These are phyloP conservation scores for Gossypium schwendimanii DNA, from an alignment of 441 rosid species.

Conservation along the genomic window DNA sequence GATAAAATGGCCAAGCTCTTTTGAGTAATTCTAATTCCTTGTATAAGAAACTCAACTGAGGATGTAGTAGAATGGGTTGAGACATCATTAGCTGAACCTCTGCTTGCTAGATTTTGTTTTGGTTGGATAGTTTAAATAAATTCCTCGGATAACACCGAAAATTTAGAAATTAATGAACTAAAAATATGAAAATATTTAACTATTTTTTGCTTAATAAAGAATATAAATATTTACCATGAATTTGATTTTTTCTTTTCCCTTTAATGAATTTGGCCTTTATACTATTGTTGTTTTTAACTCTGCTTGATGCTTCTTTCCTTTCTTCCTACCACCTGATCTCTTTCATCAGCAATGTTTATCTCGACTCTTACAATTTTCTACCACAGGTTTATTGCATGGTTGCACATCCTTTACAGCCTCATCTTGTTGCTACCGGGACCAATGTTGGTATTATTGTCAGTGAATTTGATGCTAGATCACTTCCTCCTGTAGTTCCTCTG, in stretches of 20 bases:
- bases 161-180: not conserved
- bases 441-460: slow-evolving; percentile 87
- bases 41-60: not conserved
- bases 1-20: not conserved
- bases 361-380: slow-evolving; percentile 22
- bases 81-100: slow-evolving; percentile 2
- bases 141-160: not conserved
- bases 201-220: not conserved
- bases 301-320: slow-evolving; percentile 3
- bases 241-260: not conserved
- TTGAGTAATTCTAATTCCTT: slow-evolving; percentile 1
- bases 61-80: not conserved
- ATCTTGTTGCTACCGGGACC: slow-evolving; percentile 95
- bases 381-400: slow-evolving; percentile 95
- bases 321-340: not conserved
- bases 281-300: not conserved
- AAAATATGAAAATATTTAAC: not conserved
- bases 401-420: slow-evolving; percentile 96
- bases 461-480: slow-evolving; percentile 89
- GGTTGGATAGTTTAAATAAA: not conserved
- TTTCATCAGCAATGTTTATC: slow-evolving; percentile 9
- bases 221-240: not conserved
- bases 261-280: not conserved
- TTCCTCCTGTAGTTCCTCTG: slow-evolving; percentile 85
- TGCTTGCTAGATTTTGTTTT: not conserved